Evolutionary conservation across 2,329 filamentous ascomycete species (phyloP), one percentile per base, ranked within the genome.

Genomic region (Cucurbitaria berberidis): DNA sequence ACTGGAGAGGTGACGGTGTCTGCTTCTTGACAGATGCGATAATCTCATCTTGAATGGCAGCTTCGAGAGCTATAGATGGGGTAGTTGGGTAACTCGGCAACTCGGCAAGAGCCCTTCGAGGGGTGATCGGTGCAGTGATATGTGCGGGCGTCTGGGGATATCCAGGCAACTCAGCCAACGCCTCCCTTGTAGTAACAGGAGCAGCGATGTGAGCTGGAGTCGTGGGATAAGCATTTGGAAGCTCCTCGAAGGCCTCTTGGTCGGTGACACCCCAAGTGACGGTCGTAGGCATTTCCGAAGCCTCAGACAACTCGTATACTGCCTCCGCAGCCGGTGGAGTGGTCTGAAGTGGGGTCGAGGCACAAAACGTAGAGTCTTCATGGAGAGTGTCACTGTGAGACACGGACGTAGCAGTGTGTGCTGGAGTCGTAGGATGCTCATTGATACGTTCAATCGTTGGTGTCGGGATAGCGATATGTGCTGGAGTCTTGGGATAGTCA

Each of bases 1-100:
- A 59, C 16, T 49, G 54, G 11, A 56, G 26, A n/a, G 63, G 63
- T 9, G 65, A 67, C 3, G 62, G 63, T 1, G 60, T 63, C 41
- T 67, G 62, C 51, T 67, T 68, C 59, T 67, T 68, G 24, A 64
- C 57, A 3, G 65, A 68, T 21, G 62, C 59, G 15, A 51, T 57
- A 39, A 67, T 68, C 47, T 68, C 63, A 40, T 64, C 62, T 29
- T 68, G 65, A 13, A 68, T 55, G 15, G 65, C 65, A 38, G 60
- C 59, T 44, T 68, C 65, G n/a, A 67, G 59, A 5, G 57, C 63
- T 43, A 63, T 38, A 2, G 63, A 58, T 29, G 65, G 65, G 9
- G 63, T 68, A 22, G 57, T 63, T 7, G 65, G 66, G 29, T 66
- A 68, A 18, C 53, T 38, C 9, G 63, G 57, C 18, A 64, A 45